Conservation (phyloP, 164 flowering plant genomes). For the Berberis thunbergii region DNA sequence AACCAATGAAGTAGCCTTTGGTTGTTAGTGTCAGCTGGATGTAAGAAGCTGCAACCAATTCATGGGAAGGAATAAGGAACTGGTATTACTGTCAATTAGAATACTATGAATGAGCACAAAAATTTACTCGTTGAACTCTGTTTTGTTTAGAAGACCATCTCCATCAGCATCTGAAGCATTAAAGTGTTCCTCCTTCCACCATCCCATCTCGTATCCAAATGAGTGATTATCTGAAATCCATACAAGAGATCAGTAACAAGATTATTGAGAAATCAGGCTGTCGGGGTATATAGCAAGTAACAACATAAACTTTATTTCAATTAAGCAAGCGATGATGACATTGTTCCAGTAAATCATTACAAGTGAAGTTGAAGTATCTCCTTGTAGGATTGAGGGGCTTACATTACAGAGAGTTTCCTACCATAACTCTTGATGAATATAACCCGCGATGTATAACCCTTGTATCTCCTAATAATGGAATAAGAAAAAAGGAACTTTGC, state of each 20-base stretch:
- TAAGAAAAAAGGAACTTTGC: too few species aligned
- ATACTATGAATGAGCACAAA: constrained; percentile 2
- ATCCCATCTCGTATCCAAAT: constrained; percentile 77
- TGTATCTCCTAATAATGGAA: too few species aligned
- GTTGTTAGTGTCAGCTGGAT: constrained; percentile 86
- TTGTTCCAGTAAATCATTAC: too few species aligned
- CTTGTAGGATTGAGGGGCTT: too few species aligned
- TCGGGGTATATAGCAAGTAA: not conserved
- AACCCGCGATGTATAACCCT: too few species aligned
- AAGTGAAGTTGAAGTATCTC: too few species aligned
- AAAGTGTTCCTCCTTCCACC: constrained; percentile 97
- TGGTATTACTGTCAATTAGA: not conserved
- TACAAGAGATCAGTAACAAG: constrained; percentile 3
- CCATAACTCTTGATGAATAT: too few species aligned
- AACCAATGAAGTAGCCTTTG: constrained; percentile 75
- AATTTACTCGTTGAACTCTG: constrained; percentile 90
- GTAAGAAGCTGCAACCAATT: constrained; percentile 55
- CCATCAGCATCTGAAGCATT: constrained; percentile 93
- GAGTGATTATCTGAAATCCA: constrained; percentile 48
- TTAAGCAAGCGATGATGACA: too few species aligned
- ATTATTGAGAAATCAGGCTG: not conserved
- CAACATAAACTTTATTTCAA: not conserved
- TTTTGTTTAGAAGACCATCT: constrained; percentile 72
- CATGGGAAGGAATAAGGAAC: constrained; percentile 5
- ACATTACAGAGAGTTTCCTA: too few species aligned